Base-by-base conservation (phyloP, 2,329 filamentous ascomycete genomes). In the Cordyceps fumosorosea region DNA sequence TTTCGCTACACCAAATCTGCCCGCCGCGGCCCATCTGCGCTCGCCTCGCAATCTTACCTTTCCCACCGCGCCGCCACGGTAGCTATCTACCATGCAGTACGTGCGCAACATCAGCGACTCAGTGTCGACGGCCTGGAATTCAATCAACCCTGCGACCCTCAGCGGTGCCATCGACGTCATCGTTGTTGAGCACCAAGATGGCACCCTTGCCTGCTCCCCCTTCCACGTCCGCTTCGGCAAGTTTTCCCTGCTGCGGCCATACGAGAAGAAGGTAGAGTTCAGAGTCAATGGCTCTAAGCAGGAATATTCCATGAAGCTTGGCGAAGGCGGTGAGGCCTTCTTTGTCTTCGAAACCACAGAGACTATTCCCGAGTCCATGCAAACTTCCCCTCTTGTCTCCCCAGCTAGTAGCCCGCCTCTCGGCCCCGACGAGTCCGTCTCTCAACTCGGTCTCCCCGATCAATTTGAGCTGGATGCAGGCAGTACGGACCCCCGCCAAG, bases 181-280 rank as follows among this genome's bases (percentile, higher is more conserved):
- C 68, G 93, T 99, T 61, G 92, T 99, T 63, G 92, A 99, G 76
- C 92, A 96, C 68, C 91, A 93, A 73, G 95, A 99, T 82, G 95
- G 91, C 78, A 81, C 80, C 47, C 83, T 98, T 63, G 87, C 89
- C 67, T 99, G 95, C 78, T 98, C 93, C 32, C 95, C 95, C 56
- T 99, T 99, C 76, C 95, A 99, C 75, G 95, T 99, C 67, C 92
- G 95, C 70, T 99, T 99, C 76, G 95, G 95, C 75, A 99, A 99
- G 78, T 98, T 98, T 80, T 96, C 93, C 64, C 83, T 99, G 45
- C 79, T 99, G 70, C 89, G 95, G 24, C 95, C 95, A 0, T 97
- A 88, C 64, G 95, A 99, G 77, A 99, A 99, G 79, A 99, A 98
- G 84, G 95, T 99, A 71, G 93, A 98, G 77, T 99, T 99, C 78